Evolutionary conservation across 805 yeast species (phyloP), one percentile per base, ranked within the genome.

Genomic region (Myxozyma kluyveri): DNA sequence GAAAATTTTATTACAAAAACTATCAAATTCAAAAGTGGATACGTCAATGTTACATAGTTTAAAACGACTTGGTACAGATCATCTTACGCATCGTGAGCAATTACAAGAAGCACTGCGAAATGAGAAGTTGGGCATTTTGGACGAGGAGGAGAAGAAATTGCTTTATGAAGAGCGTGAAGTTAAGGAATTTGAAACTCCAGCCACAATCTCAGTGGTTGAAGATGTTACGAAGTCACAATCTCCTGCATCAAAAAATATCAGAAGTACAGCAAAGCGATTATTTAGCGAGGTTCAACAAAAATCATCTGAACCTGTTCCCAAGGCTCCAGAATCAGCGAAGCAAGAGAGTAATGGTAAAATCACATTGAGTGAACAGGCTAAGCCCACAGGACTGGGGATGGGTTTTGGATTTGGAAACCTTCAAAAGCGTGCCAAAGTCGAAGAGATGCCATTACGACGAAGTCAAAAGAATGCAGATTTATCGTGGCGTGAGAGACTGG

Each of bases 61-160:
- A 19, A 89, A 88, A 64, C 75, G 77, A 3, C 75, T 91, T 45
- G 98, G 98, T 45, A 77, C 80, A 14, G 91, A 89, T 12, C 74
- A 72, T 45, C 80, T 77, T 57, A 86, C 96, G 1, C 80, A 78
- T 57, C 76, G 74, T 47, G 90, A 86, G 63, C 79, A 78, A 54
- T 77, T 88, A 69, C 69, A 76, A n/a, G 91, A 86, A 63, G 96
- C 96, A 0, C 65, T 87, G 49, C 78, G 78, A 47, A 69, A 83
- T 37, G 96, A 88, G 63, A 75, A 75, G 52, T 82, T 81, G 63
- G 96, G 96, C 1, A 73, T 84, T 52, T 84, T 79, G 1, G 79
- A 78, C 65, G 88, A 82, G 1, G 67, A 70, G 32, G 83, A 88
- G 0, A 74, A 71, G 43, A 83, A 77, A 21, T 74, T 87, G 19